Percentiles rank a stretch among this genome's conserved stretches.
These are phyloP conservation scores for Fusarium euwallaceae DNA, from an alignment of 2,329 filamentous ascomycete species.

Conservation along the genomic window DNA sequence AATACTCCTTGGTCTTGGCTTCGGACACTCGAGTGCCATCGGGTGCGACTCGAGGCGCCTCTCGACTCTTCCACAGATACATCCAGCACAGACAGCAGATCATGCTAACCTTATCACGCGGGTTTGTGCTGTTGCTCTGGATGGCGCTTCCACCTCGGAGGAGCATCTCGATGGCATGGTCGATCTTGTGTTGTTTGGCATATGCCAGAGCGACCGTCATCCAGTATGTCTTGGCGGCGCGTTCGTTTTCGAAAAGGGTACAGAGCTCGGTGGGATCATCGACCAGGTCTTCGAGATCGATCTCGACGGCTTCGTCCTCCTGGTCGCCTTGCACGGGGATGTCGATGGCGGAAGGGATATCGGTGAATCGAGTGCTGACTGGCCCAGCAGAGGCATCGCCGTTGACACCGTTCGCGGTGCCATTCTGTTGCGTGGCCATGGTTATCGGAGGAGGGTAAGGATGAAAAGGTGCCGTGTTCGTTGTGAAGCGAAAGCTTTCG, in stretches of 20 bases:
- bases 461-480: constrained; percentile 20
- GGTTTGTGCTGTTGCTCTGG: constrained; percentile 76
- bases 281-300: constrained; percentile 89
- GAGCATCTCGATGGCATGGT: constrained; percentile 82
- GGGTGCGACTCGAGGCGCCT: constrained; percentile 74
- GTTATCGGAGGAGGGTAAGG: constrained; percentile 9
- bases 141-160: constrained; percentile 80
- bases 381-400: constrained; percentile 53
- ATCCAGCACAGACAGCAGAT: constrained; percentile 91
- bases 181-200: constrained; percentile 93
- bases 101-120: constrained; percentile 87
- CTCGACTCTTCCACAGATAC: constrained; percentile 88
- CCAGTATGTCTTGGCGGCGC: constrained; percentile 92
- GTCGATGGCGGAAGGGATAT: constrained; percentile 75
- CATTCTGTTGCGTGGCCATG: constrained; percentile 61
- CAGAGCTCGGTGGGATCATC: constrained; percentile 97
- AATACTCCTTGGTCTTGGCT: constrained; percentile 91
- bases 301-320: constrained; percentile 85
- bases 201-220: constrained; percentile 98
- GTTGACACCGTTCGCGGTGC: constrained; percentile 60
- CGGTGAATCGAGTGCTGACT: constrained; percentile 70
- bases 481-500: constrained; percentile 26
- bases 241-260: constrained; percentile 93
- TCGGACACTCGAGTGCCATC: constrained; percentile 77
- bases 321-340: constrained; percentile 74